Base-by-base conservation (phyloP, 129 eudicot species). In the Centrapalus pauciflorus region DNA sequence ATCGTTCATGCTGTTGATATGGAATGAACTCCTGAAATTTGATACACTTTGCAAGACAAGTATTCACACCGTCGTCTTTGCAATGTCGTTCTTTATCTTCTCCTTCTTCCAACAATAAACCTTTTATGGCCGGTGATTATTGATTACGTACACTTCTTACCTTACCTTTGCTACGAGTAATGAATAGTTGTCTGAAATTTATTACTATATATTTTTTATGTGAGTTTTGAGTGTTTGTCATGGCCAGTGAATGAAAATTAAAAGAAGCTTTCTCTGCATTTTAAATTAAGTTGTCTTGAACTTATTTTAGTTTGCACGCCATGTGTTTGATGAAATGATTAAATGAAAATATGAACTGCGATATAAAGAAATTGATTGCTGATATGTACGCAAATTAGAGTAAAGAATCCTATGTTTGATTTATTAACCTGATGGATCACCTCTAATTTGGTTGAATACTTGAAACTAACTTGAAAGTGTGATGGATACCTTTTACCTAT, bases 211-310 rank as follows among this genome's bases (percentile, higher is more conserved):
- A 55, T 25, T 35, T 35, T n/a, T 11, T 20, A 26, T 45, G 35
- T 58, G 66, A 56, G 20, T 29, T 45, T 67, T 76, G 69, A 35
- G 75, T 93, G 96, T 24, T 73, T 88, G 56, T 88, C 96, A 43
- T 85, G 96, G 93, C 85, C 96, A 12, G 89, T 85, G 61, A 83
- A 82, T 72, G 93, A 88, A 83, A 88, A 79, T 40, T 88, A 67
- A 64, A 56, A 72, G 93, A 88, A 61, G 96, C 87, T 2, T 88
- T 85, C 63, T 77, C 93, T 34, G 61, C 85, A 21, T 85, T 70
- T 43, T 1, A 27, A 46, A 13, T 6, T 5, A 5, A n/a, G 3
- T 16, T 16, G 61, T 1, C 5, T 41, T 32, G 30, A 11, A 38
- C 13, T 17, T 33, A 5, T 55, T 35, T 37, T 19, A 2, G 23